Evolutionary conservation across 2,329 filamentous ascomycete genomes (phyloP).

Genomic region (Claviceps fusiformis): DNA sequence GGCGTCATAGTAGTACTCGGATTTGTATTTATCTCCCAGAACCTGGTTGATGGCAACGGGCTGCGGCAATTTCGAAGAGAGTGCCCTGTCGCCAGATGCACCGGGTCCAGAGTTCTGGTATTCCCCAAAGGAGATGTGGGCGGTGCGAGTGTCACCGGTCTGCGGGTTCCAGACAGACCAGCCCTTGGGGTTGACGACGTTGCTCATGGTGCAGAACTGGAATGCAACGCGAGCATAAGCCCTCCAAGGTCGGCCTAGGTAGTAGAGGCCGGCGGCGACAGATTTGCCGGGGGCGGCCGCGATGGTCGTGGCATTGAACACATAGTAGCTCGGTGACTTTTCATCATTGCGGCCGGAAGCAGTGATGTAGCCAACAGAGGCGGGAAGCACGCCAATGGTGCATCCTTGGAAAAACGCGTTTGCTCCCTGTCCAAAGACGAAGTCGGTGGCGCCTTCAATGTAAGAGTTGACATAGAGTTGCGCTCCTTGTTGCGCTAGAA

Average conservation of each 20-base stretch:
- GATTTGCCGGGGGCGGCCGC: neutral
- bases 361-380: neutral
- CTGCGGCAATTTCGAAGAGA: neutral
- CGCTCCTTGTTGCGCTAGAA: constrained; percentile 29
- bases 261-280: neutral
- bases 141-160: neutral
- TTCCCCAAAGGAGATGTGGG: neutral
- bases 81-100: neutral
- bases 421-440: constrained; percentile 22
- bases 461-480: constrained; percentile 32
- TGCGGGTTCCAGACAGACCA: neutral
- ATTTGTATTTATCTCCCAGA: neutral
- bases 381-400: constrained; percentile 6
- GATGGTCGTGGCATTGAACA: neutral
- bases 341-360: neutral
- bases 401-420: constrained; percentile 28
- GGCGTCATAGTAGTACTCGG: neutral
- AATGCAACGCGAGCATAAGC: neutral
- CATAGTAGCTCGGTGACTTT: neutral
- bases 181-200: neutral
- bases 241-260: neutral
- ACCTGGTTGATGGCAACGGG: neutral
- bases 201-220: neutral
- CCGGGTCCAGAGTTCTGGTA: neutral
- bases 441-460: constrained; percentile 34